Evolutionary conservation across 2,329 filamentous ascomycete genomes (phyloP).

Genomic region (Fusarium chlamydosporum): DNA sequence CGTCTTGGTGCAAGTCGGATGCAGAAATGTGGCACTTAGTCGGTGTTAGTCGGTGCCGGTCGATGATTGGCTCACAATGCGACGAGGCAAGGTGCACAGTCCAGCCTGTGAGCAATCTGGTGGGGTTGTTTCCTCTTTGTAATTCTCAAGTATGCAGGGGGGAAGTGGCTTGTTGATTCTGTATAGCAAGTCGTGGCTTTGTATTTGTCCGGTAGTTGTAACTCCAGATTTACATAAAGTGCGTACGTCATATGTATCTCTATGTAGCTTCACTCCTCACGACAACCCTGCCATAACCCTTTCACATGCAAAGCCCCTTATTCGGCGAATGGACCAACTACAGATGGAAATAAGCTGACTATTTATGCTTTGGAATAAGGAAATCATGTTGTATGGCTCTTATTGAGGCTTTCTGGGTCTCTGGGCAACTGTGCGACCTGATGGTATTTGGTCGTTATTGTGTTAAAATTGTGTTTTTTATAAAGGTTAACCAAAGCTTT

Average conservation of each 20-base stretch:
- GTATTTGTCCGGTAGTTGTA: not conserved
- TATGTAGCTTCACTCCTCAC: not conserved
- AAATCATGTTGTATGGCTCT: too few relatives aligned
- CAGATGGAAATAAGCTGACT: too few relatives aligned
- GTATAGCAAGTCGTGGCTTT: not conserved
- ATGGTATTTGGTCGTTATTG: too few relatives aligned
- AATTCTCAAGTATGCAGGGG: not conserved
- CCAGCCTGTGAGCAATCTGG: not conserved
- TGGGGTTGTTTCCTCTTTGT: not conserved
- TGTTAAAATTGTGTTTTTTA: too few relatives aligned
- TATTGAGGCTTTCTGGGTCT: too few relatives aligned
- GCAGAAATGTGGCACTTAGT: slow-evolving; percentile 3
- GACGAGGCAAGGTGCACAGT: not conserved
- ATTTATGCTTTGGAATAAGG: too few relatives aligned
- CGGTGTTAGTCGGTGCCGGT: slow-evolving; percentile 2
- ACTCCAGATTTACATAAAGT: not conserved
- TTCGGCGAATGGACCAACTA: too few relatives aligned
- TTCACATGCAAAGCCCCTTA: not conserved
- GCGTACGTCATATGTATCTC: not conserved
- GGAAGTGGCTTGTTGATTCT: slow-evolving; percentile 1
- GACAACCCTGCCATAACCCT: slow-evolving; percentile 1
- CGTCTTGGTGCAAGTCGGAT: not conserved
- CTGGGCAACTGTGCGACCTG: too few relatives aligned
- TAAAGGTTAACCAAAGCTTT: too few relatives aligned
- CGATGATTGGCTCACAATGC: slow-evolving; percentile 1